These are phyloP conservation scores for Spergularia bocconei DNA, from an alignment of 148 eudicot species.

Conservation along the genomic window DNA sequence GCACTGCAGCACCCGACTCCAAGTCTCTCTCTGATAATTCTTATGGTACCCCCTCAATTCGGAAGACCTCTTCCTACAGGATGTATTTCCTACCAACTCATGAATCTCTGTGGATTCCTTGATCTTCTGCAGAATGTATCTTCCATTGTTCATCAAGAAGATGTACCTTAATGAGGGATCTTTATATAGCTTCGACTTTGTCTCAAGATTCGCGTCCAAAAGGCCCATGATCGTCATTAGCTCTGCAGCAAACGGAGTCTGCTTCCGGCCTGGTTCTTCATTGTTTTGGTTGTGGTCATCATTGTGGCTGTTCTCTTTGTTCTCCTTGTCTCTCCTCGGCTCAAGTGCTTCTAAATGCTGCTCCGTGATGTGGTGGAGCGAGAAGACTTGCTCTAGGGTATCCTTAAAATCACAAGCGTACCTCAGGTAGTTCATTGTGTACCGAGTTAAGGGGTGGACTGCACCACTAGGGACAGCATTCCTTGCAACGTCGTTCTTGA, in stretches of 20 bases:
- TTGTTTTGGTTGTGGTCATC: constrained; percentile 7
- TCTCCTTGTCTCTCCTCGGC: constrained; percentile 3
- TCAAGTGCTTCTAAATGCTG: constrained; percentile 4
- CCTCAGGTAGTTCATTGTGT: constrained; percentile 73
- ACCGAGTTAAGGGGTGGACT: constrained; percentile 81
- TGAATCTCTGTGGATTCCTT: constrained; percentile 64
- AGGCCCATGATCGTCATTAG: constrained; percentile 42
- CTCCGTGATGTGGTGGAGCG: constrained; percentile 28
- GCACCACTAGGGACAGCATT: constrained; percentile 74
- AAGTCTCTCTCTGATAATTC: constrained; percentile 78
- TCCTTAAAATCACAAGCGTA: constrained; percentile 72
- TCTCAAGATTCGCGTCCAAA: constrained; percentile 55
- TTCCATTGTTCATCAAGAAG: constrained; percentile 81
- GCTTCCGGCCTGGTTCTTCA: constrained; percentile 4
- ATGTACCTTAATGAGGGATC: constrained; percentile 55
- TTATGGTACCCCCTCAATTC: constrained; percentile 71
- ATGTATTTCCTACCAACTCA: constrained; percentile 52
- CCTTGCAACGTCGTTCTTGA: constrained; percentile 52
- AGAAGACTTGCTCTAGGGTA: constrained; percentile 55
- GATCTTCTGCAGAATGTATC: constrained; percentile 73
- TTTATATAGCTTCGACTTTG: constrained; percentile 62
- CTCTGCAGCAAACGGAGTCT: constrained; percentile 45
- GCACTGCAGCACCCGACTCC: constrained; percentile 55
- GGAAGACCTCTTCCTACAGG: constrained; percentile 53
- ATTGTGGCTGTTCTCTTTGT: constrained; percentile 8